These are phyloP conservation scores for Trichomonascaceae sp. DNA, from an alignment of 1,139 yeast species.

Conservation along the genomic window DNA sequence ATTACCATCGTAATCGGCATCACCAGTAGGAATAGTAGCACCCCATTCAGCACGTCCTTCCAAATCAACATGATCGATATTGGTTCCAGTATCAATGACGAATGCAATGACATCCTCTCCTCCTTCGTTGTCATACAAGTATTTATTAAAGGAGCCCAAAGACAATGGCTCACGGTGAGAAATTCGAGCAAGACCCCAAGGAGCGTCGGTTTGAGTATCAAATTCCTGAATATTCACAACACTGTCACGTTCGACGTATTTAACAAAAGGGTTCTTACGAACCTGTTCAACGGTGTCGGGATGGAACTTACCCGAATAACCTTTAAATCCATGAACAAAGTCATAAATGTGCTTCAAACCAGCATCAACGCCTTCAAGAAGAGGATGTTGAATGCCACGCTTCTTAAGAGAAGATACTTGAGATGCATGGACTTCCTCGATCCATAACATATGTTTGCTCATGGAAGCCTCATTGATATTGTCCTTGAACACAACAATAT, in stretches of 20 bases:
- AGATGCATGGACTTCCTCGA: slow-evolving; percentile 43
- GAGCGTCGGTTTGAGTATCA: slow-evolving; percentile 72
- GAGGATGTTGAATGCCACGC: slow-evolving; percentile 36
- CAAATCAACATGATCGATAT: slow-evolving; percentile 72
- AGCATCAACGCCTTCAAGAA: slow-evolving; percentile 36
- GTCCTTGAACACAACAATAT: slow-evolving; percentile 71
- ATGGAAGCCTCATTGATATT: slow-evolving; percentile 46
- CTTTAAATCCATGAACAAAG: slow-evolving; percentile 42
- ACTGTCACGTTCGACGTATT: slow-evolving; percentile 71
- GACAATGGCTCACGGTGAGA: slow-evolving; percentile 79
- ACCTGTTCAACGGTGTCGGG: slow-evolving; percentile 65
- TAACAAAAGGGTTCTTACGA: slow-evolving; percentile 66
- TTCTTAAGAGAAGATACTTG: slow-evolving; percentile 25
- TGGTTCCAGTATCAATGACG: slow-evolving; percentile 90
- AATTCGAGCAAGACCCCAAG: slow-evolving; percentile 95
- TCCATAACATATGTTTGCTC: slow-evolving; percentile 60
- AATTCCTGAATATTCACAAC: slow-evolving; percentile 53
- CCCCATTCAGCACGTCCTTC: slow-evolving; percentile 96
- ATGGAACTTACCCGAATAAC: slow-evolving; percentile 59
- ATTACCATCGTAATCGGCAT: slow-evolving; percentile 79
- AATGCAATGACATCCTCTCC: slow-evolving; percentile 93
- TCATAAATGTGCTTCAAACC: slow-evolving; percentile 66
- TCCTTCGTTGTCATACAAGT: slow-evolving; percentile 73
- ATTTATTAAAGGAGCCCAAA: slow-evolving; percentile 77
- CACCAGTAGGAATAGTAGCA: slow-evolving; percentile 78